A percentile compares a stretch with the other conserved stretches of the same genome.
Conservation (phyloP, 2,329 filamentous ascomycete genomes). For the Ramularia endophylla region DNA sequence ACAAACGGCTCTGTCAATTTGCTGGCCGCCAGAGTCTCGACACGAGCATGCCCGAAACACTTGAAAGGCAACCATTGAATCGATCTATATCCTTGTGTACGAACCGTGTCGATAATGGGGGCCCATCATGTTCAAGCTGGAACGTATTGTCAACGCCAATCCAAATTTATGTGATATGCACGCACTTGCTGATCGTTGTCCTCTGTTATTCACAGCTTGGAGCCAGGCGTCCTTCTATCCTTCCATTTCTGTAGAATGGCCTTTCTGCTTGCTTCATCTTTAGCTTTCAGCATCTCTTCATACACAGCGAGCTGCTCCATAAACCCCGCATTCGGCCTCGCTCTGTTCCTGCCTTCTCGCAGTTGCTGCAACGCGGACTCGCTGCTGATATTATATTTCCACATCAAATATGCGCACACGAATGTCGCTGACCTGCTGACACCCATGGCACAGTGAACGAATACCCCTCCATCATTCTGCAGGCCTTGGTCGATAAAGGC, state of each 20-base stretch:
- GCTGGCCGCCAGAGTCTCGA: no score
- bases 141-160: no score
- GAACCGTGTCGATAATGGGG: no score
- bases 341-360: constrained; percentile 63
- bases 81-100: no score
- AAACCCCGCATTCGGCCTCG: constrained; percentile 83
- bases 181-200: no score
- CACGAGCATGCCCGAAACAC: no score
- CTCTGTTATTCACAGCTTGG: constrained; percentile 2
- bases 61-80: no score
- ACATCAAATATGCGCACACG: constrained; percentile 76
- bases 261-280: constrained; percentile 16
- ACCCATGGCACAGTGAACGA: constrained; percentile 82
- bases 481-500: constrained; percentile 76
- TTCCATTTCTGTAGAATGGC: no score
- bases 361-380: constrained; percentile 64
- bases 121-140: no score
- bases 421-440: constrained; percentile 84
- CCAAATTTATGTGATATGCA: no score
- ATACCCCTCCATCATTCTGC: constrained; percentile 50
- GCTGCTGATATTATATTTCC: constrained; percentile 43
- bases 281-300: constrained; percentile 59
- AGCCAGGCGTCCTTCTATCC: neutral
- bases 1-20: no score
- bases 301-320: constrained; percentile 80